phyloP scores from a whole-genome alignment of 1,284 basidiomycete genomes.

The Schizophyllum amplum region DNA sequence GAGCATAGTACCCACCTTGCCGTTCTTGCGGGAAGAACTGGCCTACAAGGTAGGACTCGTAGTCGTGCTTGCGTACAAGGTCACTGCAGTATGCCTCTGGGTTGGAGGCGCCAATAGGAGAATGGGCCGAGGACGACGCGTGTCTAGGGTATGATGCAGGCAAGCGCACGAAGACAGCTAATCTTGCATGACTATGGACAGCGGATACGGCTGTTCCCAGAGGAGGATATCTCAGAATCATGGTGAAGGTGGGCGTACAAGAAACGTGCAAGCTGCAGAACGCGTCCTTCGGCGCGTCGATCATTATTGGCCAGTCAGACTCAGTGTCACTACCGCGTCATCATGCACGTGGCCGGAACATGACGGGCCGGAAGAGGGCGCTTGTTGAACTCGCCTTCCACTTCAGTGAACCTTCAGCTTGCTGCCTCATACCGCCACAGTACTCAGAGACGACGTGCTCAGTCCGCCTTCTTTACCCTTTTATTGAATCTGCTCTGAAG shows the following conservation, averaged over 20 bases:
- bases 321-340: no score
- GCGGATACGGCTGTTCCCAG: neutral
- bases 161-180: neutral
- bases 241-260: neutral
- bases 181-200: neutral
- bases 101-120: neutral
- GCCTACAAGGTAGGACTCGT: slow-evolving; percentile 71
- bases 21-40: slow-evolving; percentile 68
- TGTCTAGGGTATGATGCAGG: neutral
- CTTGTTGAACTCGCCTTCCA: no score
- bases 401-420: no score
- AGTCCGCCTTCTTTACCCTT: no score
- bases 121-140: neutral
- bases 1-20: slow-evolving; percentile 69
- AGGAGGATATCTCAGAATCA: neutral
- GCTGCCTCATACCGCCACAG: no score
- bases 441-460: no score
- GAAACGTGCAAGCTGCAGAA: neutral
- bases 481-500: no score
- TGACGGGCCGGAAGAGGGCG: no score
- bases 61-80: slow-evolving; percentile 68
- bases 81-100: slow-evolving; percentile 49
- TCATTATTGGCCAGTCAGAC: no score
- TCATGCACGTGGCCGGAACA: neutral
- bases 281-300: neutral